These are phyloP conservation scores for Neurospora sp. DNA, from an alignment of 495 filamentous ascomycete genomes.

Conservation along the genomic window DNA sequence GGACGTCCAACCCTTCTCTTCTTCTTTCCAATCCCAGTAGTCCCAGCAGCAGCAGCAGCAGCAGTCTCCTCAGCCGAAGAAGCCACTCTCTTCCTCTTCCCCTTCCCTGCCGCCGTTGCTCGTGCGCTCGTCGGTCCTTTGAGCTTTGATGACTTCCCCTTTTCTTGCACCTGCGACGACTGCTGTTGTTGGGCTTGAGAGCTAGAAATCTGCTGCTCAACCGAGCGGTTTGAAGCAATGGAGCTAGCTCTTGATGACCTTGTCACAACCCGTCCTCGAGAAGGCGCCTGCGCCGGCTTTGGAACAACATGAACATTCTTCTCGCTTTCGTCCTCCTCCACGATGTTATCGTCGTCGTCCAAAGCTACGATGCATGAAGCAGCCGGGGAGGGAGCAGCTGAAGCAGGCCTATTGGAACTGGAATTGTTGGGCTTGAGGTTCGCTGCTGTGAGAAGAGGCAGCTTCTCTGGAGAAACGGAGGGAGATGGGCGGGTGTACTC, in stretches of 20 bases:
- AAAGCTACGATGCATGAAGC: neutral
- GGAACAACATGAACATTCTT: neutral
- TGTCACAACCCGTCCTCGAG: neutral
- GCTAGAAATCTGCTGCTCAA: slow-evolving; percentile 2
- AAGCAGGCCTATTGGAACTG: neutral
- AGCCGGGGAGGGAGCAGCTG: neutral
- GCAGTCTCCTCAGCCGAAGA: neutral
- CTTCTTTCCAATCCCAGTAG: neutral
- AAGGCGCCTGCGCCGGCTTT: neutral
- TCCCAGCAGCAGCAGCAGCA: neutral
- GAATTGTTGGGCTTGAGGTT: neutral
- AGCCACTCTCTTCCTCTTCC: neutral
- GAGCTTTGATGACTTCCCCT: slow-evolving; percentile 10
- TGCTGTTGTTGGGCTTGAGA: slow-evolving; percentile 8
- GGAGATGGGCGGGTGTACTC: slow-evolving; percentile 6
- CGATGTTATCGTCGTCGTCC: slow-evolving; percentile 16
- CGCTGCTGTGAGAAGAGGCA: neutral
- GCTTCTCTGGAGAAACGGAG: slow-evolving; percentile 12
- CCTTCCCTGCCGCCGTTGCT: neutral
- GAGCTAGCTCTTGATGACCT: neutral
- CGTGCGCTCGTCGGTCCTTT: neutral
- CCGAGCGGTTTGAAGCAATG: neutral
- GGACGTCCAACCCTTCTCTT: neutral
- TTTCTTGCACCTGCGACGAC: neutral
- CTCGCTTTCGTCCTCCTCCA: slow-evolving; percentile 16